Conservation (phyloP, 1,284 basidiomycete species). For the Apiotrichum brassicae region DNA sequence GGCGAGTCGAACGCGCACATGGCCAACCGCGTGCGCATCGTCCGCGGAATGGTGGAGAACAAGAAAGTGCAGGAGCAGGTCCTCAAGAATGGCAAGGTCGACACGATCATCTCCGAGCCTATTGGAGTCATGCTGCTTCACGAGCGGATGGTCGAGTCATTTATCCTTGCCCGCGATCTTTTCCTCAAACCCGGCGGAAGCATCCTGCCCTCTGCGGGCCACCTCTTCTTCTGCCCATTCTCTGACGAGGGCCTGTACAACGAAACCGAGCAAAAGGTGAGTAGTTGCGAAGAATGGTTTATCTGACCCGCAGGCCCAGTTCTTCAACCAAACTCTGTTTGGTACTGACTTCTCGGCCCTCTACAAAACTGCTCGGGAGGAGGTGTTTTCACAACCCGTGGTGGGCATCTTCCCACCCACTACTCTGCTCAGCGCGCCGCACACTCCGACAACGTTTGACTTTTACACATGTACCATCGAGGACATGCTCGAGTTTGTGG, state of each 20-base stretch:
- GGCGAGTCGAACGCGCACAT: slow-evolving; percentile 39
- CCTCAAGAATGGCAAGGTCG: slow-evolving; percentile 44
- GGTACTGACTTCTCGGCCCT: slow-evolving; percentile 44
- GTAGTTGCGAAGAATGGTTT: slow-evolving; percentile 3
- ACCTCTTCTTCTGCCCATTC: slow-evolving; percentile 50
- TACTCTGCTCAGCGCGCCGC: slow-evolving; percentile 34
- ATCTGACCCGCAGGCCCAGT: slow-evolving; percentile 33
- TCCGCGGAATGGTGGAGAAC: slow-evolving; percentile 44
- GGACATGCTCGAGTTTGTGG: slow-evolving; percentile 42
- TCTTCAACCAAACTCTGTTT: slow-evolving; percentile 47
- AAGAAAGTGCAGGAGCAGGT: slow-evolving; percentile 35
- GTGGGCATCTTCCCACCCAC: slow-evolving; percentile 47
- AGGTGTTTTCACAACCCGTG: slow-evolving; percentile 46
- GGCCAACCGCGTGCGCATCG: slow-evolving; percentile 34
- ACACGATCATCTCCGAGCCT: slow-evolving; percentile 53
- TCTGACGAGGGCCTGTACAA: slow-evolving; percentile 49
- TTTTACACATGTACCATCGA: slow-evolving; percentile 43
- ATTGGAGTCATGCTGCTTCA: slow-evolving; percentile 52
- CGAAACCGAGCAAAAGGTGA: slow-evolving; percentile 49
- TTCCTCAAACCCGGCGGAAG: slow-evolving; percentile 50
- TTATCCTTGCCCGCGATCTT: slow-evolving; percentile 49
- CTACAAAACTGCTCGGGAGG: slow-evolving; percentile 35
- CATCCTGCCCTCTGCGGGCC: slow-evolving; percentile 48
- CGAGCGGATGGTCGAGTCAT: slow-evolving; percentile 52
- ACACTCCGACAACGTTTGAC: slow-evolving; percentile 41